Evolutionary conservation across 1,139 yeast genomes (phyloP), one percentile per base, ranked within the genome.

Genomic region (Blastobotrys persicus): DNA sequence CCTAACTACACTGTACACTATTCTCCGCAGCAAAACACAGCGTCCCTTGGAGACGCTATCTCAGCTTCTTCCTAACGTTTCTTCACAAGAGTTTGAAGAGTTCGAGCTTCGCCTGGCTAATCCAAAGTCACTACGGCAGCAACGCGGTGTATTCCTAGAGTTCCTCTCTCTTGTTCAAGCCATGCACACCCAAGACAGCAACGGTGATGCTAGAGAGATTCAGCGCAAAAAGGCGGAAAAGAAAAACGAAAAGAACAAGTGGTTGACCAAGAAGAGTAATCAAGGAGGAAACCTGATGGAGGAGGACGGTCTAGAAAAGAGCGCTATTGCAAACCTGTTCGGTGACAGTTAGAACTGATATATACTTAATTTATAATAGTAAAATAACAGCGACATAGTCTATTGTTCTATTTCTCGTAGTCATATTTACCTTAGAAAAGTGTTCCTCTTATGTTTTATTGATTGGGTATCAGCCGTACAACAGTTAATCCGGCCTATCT

Each of bases 1-100:
- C 1, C 76, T 91, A 52, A 86, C 96, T 0, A 80, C 86, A 1
- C 72, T 91, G 46, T 91, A 89, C 65, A 79, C 89, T 60, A 79
- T 85, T 2, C 73, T 88, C 59, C 76, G 94, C 55, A 75, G 81
- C 3, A 82, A 83, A 55, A 73, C 73, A 49, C 66, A 69, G 41
- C 70, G 71, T 48, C 76, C 76, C 16, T 66, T 72, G 43, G 70
- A 70, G 32, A 56, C 70, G 48, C 61, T 72, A 46, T 60, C 60
- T 31, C 68, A 66, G 41, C 56, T 75, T 39, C 54, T 66, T 7
- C 75, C 79, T 16, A 67, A 72, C 32, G 68, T 77, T 42, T 65
- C 68, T 35, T 41, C 35, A 2, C 46, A 50, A 13, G 52, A 55
- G 4, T 41, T 58, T 16, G 42, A 41, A 12, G 77, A 76, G 49